Evolutionary conservation across 495 filamentous ascomycete species (phyloP).

Genomic region (Talaromyces trachyspermus): DNA sequence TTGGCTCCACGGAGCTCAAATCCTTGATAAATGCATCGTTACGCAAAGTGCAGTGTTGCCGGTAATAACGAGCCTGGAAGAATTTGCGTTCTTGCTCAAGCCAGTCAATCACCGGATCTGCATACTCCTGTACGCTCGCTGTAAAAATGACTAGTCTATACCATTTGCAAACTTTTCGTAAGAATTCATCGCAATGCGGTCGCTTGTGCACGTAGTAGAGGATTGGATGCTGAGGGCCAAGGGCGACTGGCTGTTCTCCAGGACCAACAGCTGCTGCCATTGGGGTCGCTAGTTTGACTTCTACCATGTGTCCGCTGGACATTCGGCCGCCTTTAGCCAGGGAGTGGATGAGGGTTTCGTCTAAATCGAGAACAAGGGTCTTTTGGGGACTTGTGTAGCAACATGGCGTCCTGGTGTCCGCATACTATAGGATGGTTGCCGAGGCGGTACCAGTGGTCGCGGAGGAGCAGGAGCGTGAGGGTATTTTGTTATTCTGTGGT

Average conservation of each 20-base stretch:
- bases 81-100: constrained; percentile 93
- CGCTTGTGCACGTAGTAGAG: constrained; percentile 98
- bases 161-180: constrained; percentile 93
- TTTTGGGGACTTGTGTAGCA: constrained; percentile 57
- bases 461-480: constrained; percentile 84
- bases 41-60: constrained; percentile 91
- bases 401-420: constrained; percentile 33
- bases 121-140: constrained; percentile 95
- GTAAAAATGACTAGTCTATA: constrained; percentile 98
- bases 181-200: constrained; percentile 92
- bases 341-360: constrained; percentile 96
- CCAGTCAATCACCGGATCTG: constrained; percentile 98
- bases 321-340: constrained; percentile 93
- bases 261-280: constrained; percentile 52
- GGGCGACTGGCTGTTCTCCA: constrained; percentile 51
- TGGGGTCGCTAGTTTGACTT: constrained; percentile 75
- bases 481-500: constrained; percentile 66
- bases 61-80: constrained; percentile 85
- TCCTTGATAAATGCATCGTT: constrained; percentile 98
- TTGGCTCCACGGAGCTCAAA: constrained; percentile 88
- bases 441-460: constrained; percentile 76
- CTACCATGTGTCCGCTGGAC: constrained; percentile 97
- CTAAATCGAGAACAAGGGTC: constrained; percentile 89
- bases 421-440: constrained; percentile 73
- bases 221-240: constrained; percentile 89